Base-by-base conservation (phyloP, 2,329 filamentous ascomycete species). In the Cercospora beticola region DNA sequence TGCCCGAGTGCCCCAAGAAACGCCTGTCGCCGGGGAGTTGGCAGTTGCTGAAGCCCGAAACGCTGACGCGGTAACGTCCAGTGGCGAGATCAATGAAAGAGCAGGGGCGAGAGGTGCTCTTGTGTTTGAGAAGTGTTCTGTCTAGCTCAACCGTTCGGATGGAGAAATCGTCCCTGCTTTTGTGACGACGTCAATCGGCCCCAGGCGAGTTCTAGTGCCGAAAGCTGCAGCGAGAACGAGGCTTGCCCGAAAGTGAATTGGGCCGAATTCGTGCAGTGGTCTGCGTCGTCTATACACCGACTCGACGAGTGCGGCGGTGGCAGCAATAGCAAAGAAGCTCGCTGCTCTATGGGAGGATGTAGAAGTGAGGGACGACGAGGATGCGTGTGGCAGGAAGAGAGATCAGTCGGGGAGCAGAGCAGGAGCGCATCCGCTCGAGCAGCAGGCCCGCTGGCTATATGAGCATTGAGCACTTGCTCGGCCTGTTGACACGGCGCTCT, bases 371-470 rank as follows among this genome's bases (percentile, higher is more conserved):
- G 63, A 43, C n/a, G 54, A 21, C 21, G 36, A 61, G 23, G 36
- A 49, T 9, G 57, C 14, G 28, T 21, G 21, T 28, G 30, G 18
- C 46, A 40, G 40, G 31, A 12, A 21, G 33, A 18, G 54, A 56
- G 40, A 61, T 18, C 56, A 43, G 30, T 28, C 28, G 40, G 46
- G 43, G 56, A 56, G 57, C 36, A 62, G 43, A 62, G 46, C n/a
- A 46, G 21, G 16, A 23, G 57, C 43, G 18, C 43, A 40, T 21
- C 26, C 36, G 64, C 36, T 46, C 33, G 64, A 56, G 66, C 61
- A 64, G 65, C 40, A 33, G 54, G 33, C 57, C 49, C 40, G 65
- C 40, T 62, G 26, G 62, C 52, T 66, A 65, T 68, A 58, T 70
- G 56, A 63, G 57, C 63, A 30, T 28, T 31, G 30, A 31, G 30